Evolutionary conservation across 768 basidiomycete genomes (phyloP).

Genomic region (Sporobolomyces roseus): DNA sequence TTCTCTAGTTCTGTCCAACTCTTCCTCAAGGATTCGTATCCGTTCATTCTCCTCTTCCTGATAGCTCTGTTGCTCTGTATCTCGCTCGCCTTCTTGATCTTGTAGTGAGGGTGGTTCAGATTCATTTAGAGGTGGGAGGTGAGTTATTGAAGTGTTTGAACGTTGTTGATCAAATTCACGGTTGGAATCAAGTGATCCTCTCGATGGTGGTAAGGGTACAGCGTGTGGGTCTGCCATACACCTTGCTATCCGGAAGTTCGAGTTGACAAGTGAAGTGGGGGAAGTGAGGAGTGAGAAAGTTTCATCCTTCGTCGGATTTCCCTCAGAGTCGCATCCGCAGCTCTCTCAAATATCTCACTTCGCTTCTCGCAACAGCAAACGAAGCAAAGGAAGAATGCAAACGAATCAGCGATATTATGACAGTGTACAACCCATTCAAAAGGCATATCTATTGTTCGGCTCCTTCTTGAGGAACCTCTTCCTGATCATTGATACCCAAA

Average conservation of each 20-base stretch:
- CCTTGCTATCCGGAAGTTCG: neutral
- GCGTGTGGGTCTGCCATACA: slow-evolving; percentile 19
- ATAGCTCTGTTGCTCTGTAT: neutral
- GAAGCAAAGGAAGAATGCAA: too few species aligned
- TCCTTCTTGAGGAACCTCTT: neutral
- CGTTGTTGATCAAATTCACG: neutral
- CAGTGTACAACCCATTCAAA: neutral
- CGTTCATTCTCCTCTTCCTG: slow-evolving; percentile 15
- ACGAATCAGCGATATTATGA: too few species aligned
- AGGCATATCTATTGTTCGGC: too few species aligned
- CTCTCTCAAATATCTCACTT: too few species aligned
- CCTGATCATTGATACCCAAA: slow-evolving; percentile 6
- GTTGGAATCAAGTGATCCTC: slow-evolving; percentile 33
- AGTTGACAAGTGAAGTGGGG: neutral
- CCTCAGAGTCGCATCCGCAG: too few species aligned
- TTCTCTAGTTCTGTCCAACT: slow-evolving; percentile 68
- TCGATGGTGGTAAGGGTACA: slow-evolving; percentile 31
- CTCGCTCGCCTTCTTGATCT: neutral
- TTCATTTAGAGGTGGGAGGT: slow-evolving; percentile 3
- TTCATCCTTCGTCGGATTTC: neutral
- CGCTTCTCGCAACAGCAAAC: too few species aligned
- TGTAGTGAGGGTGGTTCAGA: neutral
- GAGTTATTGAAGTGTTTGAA: neutral
- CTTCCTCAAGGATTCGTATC: slow-evolving; percentile 46
- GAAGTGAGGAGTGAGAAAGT: too few species aligned